phyloP scores from a whole-genome alignment of 1,139 yeast species.

The Scheffersomyces titani region DNA sequence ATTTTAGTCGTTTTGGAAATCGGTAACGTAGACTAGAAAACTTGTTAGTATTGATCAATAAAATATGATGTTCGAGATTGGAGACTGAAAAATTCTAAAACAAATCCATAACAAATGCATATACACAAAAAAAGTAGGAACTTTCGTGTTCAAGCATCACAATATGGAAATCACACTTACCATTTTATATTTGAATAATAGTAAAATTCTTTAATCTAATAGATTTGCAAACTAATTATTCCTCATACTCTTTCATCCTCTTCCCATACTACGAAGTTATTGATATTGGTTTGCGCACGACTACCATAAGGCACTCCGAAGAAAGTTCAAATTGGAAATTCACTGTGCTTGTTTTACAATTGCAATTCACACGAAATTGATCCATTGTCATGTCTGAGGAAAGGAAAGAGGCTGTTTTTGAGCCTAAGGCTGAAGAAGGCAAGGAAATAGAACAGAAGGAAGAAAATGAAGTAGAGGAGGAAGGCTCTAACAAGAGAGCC shows the following conservation, averaged over 20 bases:
- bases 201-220: not conserved
- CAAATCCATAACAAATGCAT: not conserved
- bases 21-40: constrained; percentile 9
- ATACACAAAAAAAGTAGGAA: not conserved
- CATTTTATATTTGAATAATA: constrained; percentile 1
- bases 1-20: constrained; percentile 50
- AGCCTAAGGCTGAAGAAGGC: constrained; percentile 12
- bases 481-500: constrained; percentile 14
- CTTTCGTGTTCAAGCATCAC: not conserved
- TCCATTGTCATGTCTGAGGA: not conserved
- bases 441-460: constrained; percentile 3
- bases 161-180: constrained; percentile 1
- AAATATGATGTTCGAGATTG: not conserved
- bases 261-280: not conserved
- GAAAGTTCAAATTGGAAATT: constrained; percentile 5
- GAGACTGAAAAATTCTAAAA: not conserved
- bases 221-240: constrained; percentile 1
- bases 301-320: constrained; percentile 8
- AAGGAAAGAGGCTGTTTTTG: not conserved
- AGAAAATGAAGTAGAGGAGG: constrained; percentile 26
- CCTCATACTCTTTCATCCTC: not conserved
- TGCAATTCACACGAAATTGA: not conserved
- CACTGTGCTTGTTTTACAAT: not conserved
- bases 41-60: constrained; percentile 5
- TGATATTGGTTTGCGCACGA: not conserved